Evolutionary conservation across 139 green algal genomes (phyloP), one percentile per base, ranked within the genome.

Genomic region (Haematococcus lacustris): DNA sequence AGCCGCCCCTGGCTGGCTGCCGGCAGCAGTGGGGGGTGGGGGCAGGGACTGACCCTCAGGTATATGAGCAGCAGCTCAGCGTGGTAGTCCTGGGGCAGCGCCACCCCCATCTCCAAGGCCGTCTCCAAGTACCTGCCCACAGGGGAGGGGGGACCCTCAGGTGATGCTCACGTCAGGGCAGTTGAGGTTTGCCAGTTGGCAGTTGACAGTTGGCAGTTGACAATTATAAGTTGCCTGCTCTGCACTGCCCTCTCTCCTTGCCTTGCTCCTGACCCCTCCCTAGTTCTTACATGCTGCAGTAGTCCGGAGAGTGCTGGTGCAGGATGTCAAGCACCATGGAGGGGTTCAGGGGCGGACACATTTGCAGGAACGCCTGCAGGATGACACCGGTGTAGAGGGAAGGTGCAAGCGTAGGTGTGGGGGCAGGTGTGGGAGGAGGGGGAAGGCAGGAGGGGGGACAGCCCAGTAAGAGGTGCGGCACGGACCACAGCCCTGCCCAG

Each of bases 21-120:
- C n/a, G n/a, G n/a, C n/a, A n/a, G n/a, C n/a, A n/a, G n/a, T n/a
- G n/a, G n/a, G n/a, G n/a, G n/a, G n/a, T n/a, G n/a, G n/a, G n/a
- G n/a, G n/a, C n/a, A n/a, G n/a, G n/a, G n/a, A 71, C 38, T 53
- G 37, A 77, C 70, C 37, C 83, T 75, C 65, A 96, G 70, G 79
- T 96, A 95, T 47, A 95, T 86, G 21, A 85, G 77, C 64, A 90
- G 85, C 66, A 94, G 83, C 71, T 93, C 84, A 26, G 82, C 84
- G 75, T 93, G 79, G 73, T 87, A 91, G 2, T 87, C 81, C 74
- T 80, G 53, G 7, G 79, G 79, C 60, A 80, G 62, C 34, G 80
- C 85, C 37, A 84, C 74, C 0, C 87, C 86, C 26, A 85, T 76
- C 35, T 80, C 79, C 38, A 96, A 80, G 30, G 87, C 87, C 9